These are phyloP conservation scores for Eucalyptus pumila DNA, from an alignment of 345 rosid genomes.

Conservation along the genomic window DNA sequence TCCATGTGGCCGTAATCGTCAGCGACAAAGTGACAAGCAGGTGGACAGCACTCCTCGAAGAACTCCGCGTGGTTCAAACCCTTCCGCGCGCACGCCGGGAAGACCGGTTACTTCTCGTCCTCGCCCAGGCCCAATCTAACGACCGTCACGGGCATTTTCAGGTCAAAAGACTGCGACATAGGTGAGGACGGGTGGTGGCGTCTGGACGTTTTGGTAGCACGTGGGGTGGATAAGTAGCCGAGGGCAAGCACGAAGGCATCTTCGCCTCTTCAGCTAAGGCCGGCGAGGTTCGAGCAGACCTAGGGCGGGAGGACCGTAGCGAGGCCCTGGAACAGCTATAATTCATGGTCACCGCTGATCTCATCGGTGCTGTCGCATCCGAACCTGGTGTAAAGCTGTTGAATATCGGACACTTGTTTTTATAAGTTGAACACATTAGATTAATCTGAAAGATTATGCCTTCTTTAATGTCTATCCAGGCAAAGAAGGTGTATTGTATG, in stretches of 20 bases:
- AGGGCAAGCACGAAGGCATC: conserved; percentile 57
- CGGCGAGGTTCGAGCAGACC: conserved; percentile 43
- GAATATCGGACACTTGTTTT: not conserved
- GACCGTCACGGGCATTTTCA: conserved; percentile 14
- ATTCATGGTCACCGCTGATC: not conserved
- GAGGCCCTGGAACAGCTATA: conserved; percentile 44
- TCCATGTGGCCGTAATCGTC: conserved; percentile 69
- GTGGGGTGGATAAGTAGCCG: not conserved
- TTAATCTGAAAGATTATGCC: not conserved
- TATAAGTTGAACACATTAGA: not conserved
- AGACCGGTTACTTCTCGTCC: conserved; percentile 20
- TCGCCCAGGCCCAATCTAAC: not conserved
- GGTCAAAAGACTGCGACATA: not conserved
- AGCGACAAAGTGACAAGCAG: not conserved
- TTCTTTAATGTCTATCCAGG: not conserved
- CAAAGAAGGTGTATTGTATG: not conserved
- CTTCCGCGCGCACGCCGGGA: conserved; percentile 59
- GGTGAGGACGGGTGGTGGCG: not conserved
- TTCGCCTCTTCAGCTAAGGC: conserved; percentile 77
- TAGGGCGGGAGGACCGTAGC: conserved; percentile 25
- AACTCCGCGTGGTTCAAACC: conserved; percentile 65
- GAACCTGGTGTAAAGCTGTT: conserved; percentile 41
- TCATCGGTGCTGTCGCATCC: conserved; percentile 23
- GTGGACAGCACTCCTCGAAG: conserved; percentile 29
- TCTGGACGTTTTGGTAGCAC: not conserved